Conservation (phyloP, 1,284 basidiomycete genomes). For the Rhodotorula sp. region DNA sequence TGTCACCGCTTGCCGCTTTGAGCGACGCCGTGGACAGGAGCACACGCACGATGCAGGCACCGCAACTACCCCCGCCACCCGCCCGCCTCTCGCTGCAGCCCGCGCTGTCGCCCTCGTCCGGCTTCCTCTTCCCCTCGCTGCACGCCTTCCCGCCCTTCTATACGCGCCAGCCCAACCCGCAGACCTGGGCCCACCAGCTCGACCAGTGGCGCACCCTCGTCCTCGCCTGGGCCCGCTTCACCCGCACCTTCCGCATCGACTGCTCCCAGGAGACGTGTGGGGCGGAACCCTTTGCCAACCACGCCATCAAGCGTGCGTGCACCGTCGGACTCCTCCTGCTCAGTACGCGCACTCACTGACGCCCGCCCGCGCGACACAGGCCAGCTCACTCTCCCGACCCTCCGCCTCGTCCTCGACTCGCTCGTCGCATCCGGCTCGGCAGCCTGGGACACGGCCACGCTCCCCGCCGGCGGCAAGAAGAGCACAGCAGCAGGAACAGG, state of each 20-base stretch:
- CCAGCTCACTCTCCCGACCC: constrained; percentile 14
- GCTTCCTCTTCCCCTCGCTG: constrained; percentile 55
- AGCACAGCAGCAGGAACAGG: background rate
- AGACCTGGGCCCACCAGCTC: constrained; percentile 55
- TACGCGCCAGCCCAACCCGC: constrained; percentile 57
- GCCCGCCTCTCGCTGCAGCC: constrained; percentile 12
- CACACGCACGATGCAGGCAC: background rate
- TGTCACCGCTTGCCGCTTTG: too few species aligned
- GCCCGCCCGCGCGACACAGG: background rate
- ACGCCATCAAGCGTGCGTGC: constrained; percentile 48
- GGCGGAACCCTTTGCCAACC: constrained; percentile 51
- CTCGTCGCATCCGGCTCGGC: constrained; percentile 45
- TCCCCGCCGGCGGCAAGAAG: too few species aligned
- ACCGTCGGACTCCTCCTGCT: too few species aligned
- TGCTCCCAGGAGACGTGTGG: constrained; percentile 47
- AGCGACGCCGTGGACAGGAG: too few species aligned
- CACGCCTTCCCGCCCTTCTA: constrained; percentile 61
- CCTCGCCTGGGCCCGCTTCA: constrained; percentile 52
- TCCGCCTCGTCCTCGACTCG: constrained; percentile 10
- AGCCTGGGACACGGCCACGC: constrained; percentile 46
- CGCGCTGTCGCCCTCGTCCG: constrained; percentile 35
- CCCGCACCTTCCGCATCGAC: constrained; percentile 53
- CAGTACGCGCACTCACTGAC: background rate
- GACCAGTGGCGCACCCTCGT: constrained; percentile 55
- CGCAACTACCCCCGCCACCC: too few species aligned